phyloP scores from a whole-genome alignment of 192 early-diverging fungal species.

The Linderina pennispora region DNA sequence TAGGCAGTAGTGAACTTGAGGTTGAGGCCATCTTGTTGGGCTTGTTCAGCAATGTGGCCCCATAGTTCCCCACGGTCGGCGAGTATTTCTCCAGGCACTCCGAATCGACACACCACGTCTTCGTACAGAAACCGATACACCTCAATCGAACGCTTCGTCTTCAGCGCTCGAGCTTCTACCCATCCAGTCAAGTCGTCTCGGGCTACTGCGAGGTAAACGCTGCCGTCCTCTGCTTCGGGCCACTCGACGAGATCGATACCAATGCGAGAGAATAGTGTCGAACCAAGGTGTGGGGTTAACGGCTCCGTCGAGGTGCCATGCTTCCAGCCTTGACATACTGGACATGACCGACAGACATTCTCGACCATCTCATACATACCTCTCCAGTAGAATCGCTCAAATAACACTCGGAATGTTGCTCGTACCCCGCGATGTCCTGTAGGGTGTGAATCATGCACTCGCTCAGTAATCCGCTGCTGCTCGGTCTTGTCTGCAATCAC shows the following conservation, averaged over 20 bases:
- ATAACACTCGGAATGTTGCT: not conserved
- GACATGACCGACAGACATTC: not conserved
- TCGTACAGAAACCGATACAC: constrained; percentile 6
- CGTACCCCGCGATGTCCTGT: not conserved
- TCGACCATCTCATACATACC: not conserved
- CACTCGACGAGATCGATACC: constrained; percentile 1
- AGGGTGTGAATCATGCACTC: not conserved
- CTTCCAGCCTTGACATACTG: not conserved
- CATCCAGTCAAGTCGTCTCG: constrained; percentile 7
- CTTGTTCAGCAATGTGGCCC: not conserved
- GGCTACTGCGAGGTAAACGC: not conserved
- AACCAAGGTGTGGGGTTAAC: not conserved
- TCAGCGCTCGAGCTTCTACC: constrained; percentile 5
- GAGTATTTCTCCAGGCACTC: constrained; percentile 2
- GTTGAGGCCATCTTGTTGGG: not conserved
- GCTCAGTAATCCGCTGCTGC: not conserved
- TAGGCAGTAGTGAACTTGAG: constrained; percentile 5
- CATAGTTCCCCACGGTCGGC: constrained; percentile 5
- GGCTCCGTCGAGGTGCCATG: not conserved
- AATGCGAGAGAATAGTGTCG: constrained; percentile 1
- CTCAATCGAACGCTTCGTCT: not conserved
- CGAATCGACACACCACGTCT: constrained; percentile 2
- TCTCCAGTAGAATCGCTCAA: not conserved
- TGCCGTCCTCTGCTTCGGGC: not conserved
- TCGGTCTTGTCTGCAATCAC: constrained; percentile 1